These are phyloP conservation scores for Penicillium pancosmium DNA, from an alignment of 495 filamentous ascomycete genomes.

Conservation along the genomic window DNA sequence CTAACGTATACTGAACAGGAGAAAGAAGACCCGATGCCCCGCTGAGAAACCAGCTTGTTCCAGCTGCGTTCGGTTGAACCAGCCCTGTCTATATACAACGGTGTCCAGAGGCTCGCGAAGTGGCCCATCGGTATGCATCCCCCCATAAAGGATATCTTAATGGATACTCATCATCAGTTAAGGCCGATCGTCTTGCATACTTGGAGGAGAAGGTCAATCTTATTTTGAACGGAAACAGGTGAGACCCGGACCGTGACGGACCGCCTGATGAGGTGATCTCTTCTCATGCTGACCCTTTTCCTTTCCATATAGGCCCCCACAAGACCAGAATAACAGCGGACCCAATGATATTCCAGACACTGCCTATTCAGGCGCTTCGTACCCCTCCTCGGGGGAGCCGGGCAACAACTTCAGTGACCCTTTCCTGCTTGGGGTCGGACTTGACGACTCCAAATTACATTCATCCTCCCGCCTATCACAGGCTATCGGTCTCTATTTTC, in stretches of 20 bases:
- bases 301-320: slow-evolving; percentile 16
- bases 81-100: slow-evolving; percentile 44
- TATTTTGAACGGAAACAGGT: slow-evolving; percentile 43
- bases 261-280: not conserved
- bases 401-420: slow-evolving; percentile 24
- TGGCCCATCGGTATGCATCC: slow-evolving; percentile 36
- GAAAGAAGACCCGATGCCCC: slow-evolving; percentile 52
- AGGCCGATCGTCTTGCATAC: slow-evolving; percentile 48
- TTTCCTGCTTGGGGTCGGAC: slow-evolving; percentile 32
- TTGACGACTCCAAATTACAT: slow-evolving; percentile 34
- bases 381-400: slow-evolving; percentile 25
- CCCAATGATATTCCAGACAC: slow-evolving; percentile 19
- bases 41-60: slow-evolving; percentile 51
- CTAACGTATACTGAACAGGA: slow-evolving; percentile 21
- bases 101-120: slow-evolving; percentile 28
- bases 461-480: slow-evolving; percentile 33
- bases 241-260: slow-evolving; percentile 7
- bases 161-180: not conserved
- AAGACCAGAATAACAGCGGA: slow-evolving; percentile 23
- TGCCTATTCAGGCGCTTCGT: slow-evolving; percentile 22
- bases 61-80: slow-evolving; percentile 46
- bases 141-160: not conserved
- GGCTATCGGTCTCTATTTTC: slow-evolving; percentile 46
- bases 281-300: not conserved
- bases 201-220: slow-evolving; percentile 53